A percentile compares a stretch with the other conserved stretches of the same genome.
Conservation (phyloP, 257 asterid species). For the Salvia rosmarinus region DNA sequence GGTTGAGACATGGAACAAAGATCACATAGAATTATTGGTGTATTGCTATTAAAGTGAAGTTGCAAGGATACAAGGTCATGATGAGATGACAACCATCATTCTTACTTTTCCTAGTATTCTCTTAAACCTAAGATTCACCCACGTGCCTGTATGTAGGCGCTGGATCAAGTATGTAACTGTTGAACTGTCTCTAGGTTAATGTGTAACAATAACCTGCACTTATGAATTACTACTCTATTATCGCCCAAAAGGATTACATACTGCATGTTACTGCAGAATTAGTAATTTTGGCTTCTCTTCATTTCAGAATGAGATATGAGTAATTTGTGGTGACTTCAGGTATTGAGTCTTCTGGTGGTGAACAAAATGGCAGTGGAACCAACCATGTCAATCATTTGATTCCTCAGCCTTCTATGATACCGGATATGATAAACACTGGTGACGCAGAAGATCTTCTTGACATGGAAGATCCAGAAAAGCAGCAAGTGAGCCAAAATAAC, state of each 20-base stretch:
- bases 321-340: conserved; percentile 48
- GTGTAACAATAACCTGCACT: not conserved
- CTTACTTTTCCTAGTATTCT: not conserved
- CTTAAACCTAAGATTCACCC: not conserved
- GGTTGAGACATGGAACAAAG: not conserved
- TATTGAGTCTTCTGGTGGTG: conserved; percentile 68
- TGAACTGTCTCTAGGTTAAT: conserved; percentile 7
- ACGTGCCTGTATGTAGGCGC: not conserved
- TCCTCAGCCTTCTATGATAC: conserved; percentile 67
- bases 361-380: conserved; percentile 50
- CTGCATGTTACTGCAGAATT: not conserved
- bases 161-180: not conserved
- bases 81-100: not conserved
- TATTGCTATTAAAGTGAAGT: not conserved
- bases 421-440: conserved; percentile 86
- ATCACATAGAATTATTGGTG: conserved; percentile 2
- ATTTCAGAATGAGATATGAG: not conserved
- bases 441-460: conserved; percentile 62
- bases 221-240: not conserved
- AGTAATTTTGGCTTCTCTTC: conserved; percentile 9
- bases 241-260: not conserved
- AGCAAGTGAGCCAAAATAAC: conserved; percentile 46
- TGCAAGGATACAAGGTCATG: not conserved
- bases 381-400: conserved; percentile 45
- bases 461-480: conserved; percentile 45